Conservation (phyloP, 768 basidiomycete genomes). For the Amanita muscaria region DNA sequence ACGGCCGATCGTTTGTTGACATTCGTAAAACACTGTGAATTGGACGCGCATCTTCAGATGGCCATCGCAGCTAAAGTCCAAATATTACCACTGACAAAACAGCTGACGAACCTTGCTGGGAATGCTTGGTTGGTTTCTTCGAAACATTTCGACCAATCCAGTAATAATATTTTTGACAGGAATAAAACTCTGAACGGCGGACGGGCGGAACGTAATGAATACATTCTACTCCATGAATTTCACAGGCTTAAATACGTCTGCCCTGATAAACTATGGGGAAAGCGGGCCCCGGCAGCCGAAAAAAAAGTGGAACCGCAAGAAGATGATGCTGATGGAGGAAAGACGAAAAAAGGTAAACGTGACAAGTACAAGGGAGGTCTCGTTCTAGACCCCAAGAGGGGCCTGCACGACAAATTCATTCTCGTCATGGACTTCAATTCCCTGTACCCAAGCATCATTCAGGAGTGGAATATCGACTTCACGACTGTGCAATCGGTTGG, state of each 20-base stretch:
- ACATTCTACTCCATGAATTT: conserved; percentile 97
- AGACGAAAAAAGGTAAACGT: conserved; percentile 56
- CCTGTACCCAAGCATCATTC: conserved; percentile 97
- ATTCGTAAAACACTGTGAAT: conserved; percentile 89
- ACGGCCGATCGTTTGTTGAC: conserved; percentile 72
- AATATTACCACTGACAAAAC: conserved; percentile 84
- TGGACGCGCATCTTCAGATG: conserved; percentile 97
- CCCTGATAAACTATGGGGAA: conserved; percentile 88
- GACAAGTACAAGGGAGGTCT: conserved; percentile 99
- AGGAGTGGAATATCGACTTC: conserved; percentile 99
- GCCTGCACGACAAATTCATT: conserved; percentile 93
- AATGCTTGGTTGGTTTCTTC: conserved; percentile 74
- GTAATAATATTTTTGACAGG: conserved; percentile 36
- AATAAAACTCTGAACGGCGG: conserved; percentile 96
- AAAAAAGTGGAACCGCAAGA: conserved; percentile 43
- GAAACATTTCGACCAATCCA: background rate
- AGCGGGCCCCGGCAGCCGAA: conserved; percentile 47
- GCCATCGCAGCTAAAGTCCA: conserved; percentile 93
- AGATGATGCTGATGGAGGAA: conserved; percentile 51
- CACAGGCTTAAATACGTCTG: conserved; percentile 93
- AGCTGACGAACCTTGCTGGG: conserved; percentile 91
- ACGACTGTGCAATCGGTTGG: conserved; percentile 76
- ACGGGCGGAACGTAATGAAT: conserved; percentile 97
- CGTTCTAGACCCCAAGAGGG: conserved; percentile 93
- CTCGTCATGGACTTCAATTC: conserved; percentile 99